Evolutionary conservation across 768 basidiomycete species (phyloP), one percentile per base, ranked within the genome.

Genomic region (Tulasnella sp.): DNA sequence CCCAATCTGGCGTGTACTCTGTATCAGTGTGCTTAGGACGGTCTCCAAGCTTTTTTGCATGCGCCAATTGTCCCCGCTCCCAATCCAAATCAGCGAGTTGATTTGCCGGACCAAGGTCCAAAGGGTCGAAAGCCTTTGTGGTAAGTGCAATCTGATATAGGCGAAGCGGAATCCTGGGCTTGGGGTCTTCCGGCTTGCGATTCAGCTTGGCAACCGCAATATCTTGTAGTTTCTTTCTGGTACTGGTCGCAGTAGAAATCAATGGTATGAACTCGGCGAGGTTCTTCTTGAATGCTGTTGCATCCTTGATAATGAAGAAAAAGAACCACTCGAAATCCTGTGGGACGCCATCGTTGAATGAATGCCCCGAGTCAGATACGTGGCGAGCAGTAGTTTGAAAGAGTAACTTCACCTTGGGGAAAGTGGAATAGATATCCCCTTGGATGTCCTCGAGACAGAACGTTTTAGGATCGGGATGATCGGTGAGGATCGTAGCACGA

Each of bases 221-320:
- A 3, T 29, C 23, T 11, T 34, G 11, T 27, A 61, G 51, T 4
- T 34, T 4, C 30, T 61, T 17, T 5, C 55, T 27, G 5, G 29
- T 43, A 3, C 27, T n/a, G 21, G 50, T 23, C 4, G 60, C 48
- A 1, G 60, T 53, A 26, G 60, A 43, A 34, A 61, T 54, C 19
- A 1, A n/a, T 26, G 56, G 56, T 17, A 58, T 38, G 52, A 61
- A 47, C 3, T 47, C 9, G 50, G 32, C 23, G 15, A 61, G 60
- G 11, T 44, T 26, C 21, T 11, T 27, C 17, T 52, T 61, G 24
- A 61, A 61, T 8, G 4, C 43, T 7, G 1, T 38, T n/a, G 41
- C 15, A 23, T 61, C n/a, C 19, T 58, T 17, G 52, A 61, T 61
- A 34, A 32, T 32, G 41, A 61, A 61, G 60, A 61, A 61, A n/a